These are phyloP conservation scores for Ceratocystis ficicola DNA, from an alignment of 2,329 filamentous ascomycete genomes.

Conservation along the genomic window DNA sequence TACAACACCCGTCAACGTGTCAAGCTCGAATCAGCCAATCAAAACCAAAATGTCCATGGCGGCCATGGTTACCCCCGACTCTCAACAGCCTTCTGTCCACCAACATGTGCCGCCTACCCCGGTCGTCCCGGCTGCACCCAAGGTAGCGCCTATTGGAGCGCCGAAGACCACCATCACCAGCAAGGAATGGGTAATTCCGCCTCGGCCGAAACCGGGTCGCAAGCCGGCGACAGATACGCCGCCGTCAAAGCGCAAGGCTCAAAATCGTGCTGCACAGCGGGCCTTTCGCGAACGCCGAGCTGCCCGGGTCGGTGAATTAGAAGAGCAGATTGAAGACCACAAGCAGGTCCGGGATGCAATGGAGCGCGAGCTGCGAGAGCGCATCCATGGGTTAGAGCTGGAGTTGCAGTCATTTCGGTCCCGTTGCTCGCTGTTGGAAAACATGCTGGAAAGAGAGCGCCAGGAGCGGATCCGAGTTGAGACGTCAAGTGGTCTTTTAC, in stretches of 20 bases:
- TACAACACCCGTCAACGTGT: slow-evolving; percentile 30
- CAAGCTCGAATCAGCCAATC: slow-evolving; percentile 21
- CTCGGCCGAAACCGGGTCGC: slow-evolving; percentile 75
- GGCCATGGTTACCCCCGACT: slow-evolving; percentile 35
- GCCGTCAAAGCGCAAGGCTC: slow-evolving; percentile 82
- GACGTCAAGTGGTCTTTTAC: slow-evolving; percentile 31
- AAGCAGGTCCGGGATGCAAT: slow-evolving; percentile 45
- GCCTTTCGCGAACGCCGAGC: slow-evolving; percentile 81
- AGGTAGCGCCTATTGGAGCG: slow-evolving; percentile 28
- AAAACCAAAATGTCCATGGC: slow-evolving; percentile 36
- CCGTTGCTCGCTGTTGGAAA: slow-evolving; percentile 51
- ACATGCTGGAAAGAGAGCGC: slow-evolving; percentile 48
- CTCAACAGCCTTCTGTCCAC: slow-evolving; percentile 24
- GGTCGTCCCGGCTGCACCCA: neutral
- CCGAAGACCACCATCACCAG: slow-evolving; percentile 54
- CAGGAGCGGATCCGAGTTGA: slow-evolving; percentile 37
- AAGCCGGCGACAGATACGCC: slow-evolving; percentile 91
- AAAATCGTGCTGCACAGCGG: slow-evolving; percentile 84
- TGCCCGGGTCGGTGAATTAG: slow-evolving; percentile 65
- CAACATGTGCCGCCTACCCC: slow-evolving; percentile 12
- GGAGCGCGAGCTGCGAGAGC: slow-evolving; percentile 46
- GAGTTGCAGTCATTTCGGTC: slow-evolving; percentile 55
- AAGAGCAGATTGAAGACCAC: slow-evolving; percentile 52
- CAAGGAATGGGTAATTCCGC: slow-evolving; percentile 77
- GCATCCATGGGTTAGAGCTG: slow-evolving; percentile 47